Percentiles rank a stretch among this genome's conserved stretches.
phyloP scores from a whole-genome alignment of 352 stramenopile genomes.

The Salisapilia sapeloensis region DNA sequence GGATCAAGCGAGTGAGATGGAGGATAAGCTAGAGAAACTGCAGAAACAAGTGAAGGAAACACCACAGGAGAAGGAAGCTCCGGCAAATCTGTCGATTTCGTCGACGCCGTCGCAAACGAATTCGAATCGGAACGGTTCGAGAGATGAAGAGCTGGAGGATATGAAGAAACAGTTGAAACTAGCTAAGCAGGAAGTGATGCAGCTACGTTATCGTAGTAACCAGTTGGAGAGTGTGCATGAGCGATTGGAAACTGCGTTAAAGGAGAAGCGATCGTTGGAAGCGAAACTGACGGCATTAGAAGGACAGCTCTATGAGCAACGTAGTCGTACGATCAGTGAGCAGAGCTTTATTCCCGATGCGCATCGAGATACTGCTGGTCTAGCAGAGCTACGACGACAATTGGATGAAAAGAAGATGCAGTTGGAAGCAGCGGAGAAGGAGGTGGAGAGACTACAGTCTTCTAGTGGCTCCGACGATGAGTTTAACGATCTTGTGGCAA shows the following conservation, averaged over 20 bases:
- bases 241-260: conserved; percentile 45
- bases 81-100: conserved; percentile 1
- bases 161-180: conserved; percentile 62
- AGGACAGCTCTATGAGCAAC: conserved; percentile 61
- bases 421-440: conserved; percentile 23
- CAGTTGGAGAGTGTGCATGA: conserved; percentile 53
- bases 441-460: conserved; percentile 29
- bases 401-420: conserved; percentile 36
- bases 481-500: conserved; percentile 12
- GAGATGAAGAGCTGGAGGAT: conserved; percentile 27
- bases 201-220: conserved; percentile 69
- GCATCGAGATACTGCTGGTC: conserved; percentile 13
- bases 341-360: conserved; percentile 20
- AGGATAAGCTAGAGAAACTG: too few species aligned
- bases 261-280: conserved; percentile 61
- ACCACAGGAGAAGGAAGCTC: conserved; percentile 14
- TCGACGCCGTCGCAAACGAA: conserved; percentile 6
- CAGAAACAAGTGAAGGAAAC: conserved; percentile 17
- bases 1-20: conserved; percentile 7
- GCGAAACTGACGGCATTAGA: conserved; percentile 67
- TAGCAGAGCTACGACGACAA: conserved; percentile 32
- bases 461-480: conserved; percentile 4
- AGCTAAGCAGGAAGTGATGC: conserved; percentile 65
- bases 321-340: conserved; percentile 39
- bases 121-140: conserved; percentile 3